Conservation (phyloP, 192 early-diverging fungal species). For the Coemansia erecta region DNA sequence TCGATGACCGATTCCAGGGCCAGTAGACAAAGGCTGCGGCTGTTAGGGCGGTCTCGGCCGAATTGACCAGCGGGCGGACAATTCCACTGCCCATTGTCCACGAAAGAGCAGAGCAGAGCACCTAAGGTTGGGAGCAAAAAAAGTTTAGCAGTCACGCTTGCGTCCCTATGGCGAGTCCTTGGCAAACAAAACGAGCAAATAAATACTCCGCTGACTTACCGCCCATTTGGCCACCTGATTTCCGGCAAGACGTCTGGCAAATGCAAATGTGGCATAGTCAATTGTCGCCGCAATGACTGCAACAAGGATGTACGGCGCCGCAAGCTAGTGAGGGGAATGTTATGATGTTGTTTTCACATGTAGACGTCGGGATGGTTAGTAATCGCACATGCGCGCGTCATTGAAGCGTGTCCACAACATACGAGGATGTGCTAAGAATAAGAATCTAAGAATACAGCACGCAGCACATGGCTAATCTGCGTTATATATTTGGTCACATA, state of each 20-base stretch:
- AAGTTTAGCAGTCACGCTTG: constrained; percentile 5
- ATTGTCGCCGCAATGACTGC: constrained; percentile 66
- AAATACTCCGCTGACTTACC: constrained; percentile 17
- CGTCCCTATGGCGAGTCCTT: neutral
- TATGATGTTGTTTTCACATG: constrained; percentile 11
- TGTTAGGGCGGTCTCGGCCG: constrained; percentile 73
- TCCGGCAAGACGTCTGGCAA: constrained; percentile 67
- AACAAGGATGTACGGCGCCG: constrained; percentile 73
- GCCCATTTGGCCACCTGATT: constrained; percentile 60
- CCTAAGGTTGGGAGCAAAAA: constrained; percentile 4
- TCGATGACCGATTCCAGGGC: constrained; percentile 59
- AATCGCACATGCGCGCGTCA: neutral
- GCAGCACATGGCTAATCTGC: neutral
- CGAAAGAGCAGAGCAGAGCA: constrained; percentile 44
- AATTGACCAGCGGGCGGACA: constrained; percentile 67
- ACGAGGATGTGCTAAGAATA: neutral
- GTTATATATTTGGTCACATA: neutral
- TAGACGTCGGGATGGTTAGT: neutral
- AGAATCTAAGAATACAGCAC: neutral
- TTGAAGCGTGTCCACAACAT: neutral
- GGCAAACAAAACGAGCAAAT: constrained; percentile 34
- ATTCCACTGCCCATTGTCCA: constrained; percentile 63
- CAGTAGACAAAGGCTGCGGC: constrained; percentile 79
- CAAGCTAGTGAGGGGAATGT: constrained; percentile 36
- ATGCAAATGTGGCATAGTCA: constrained; percentile 72